Evolutionary conservation across 2,329 filamentous ascomycete genomes (phyloP).

Genomic region (Venturia nashicola): DNA sequence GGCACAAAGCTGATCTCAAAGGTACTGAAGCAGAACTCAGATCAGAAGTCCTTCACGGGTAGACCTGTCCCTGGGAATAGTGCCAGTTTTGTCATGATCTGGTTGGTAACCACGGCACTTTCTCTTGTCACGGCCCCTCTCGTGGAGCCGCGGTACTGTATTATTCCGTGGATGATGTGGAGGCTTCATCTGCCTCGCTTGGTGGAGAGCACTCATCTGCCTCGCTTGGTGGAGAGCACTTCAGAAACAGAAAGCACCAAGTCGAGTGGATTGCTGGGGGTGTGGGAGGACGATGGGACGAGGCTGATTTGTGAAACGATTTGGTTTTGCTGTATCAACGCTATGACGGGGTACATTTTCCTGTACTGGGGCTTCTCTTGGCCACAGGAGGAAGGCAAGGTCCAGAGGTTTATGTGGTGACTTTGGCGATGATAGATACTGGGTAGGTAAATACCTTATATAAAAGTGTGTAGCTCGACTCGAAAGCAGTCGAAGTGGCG

Average conservation of each 20-base stretch:
- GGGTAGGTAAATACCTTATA: not conserved
- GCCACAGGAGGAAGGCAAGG: constrained; percentile 44
- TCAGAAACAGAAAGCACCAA: not conserved
- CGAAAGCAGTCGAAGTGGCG: not conserved
- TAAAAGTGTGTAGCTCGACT: not conserved
- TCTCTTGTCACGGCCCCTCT: constrained; percentile 80
- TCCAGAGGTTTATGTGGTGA: constrained; percentile 77
- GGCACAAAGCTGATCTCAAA: not conserved
- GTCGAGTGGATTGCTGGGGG: not conserved
- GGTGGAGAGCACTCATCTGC: constrained; percentile 40
- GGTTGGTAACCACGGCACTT: constrained; percentile 58
- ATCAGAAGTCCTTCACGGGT: not conserved
- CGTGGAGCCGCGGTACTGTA: constrained; percentile 92
- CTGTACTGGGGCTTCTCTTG: constrained; percentile 56
- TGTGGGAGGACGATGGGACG: not conserved
- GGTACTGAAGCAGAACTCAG: not conserved
- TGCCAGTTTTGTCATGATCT: constrained; percentile 45
- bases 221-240: constrained; percentile 19
- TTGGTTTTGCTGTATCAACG: constrained; percentile 58
- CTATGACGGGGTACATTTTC: constrained; percentile 58
- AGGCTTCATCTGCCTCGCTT: constrained; percentile 56
- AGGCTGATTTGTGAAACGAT: constrained; percentile 43
- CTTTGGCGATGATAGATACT: not conserved
- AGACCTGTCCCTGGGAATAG: not conserved
- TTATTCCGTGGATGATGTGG: constrained; percentile 91